phyloP scores from a whole-genome alignment of 345 rosid species.

The Eucalyptus polyanthemos region DNA sequence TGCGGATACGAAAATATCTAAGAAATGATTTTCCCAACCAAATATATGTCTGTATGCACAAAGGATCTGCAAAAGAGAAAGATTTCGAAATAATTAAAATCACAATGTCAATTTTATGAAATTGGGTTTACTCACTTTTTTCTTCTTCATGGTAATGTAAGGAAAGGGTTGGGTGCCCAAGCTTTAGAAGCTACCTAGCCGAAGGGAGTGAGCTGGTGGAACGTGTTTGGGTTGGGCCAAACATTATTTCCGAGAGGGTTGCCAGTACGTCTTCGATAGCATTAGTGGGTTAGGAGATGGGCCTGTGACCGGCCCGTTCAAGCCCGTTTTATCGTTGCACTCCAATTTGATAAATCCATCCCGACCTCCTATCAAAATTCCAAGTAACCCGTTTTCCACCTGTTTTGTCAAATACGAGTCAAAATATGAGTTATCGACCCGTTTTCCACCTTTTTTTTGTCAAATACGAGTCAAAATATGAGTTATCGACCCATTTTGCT shows the following conservation, averaged over 20 bases:
- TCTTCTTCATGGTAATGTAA: background rate
- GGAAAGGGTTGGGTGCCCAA: background rate
- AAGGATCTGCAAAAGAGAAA: background rate
- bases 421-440: background rate
- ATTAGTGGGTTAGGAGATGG: too few species aligned
- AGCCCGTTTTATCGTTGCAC: background rate
- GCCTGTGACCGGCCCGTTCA: background rate
- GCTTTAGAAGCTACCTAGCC: background rate
- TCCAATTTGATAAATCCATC: background rate
- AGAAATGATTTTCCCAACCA: background rate
- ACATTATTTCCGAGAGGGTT: background rate
- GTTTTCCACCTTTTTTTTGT: too few species aligned
- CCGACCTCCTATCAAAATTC: too few species aligned
- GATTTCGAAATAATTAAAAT: background rate
- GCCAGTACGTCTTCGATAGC: background rate
- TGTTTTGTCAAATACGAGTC: too few species aligned
- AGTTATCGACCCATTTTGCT: background rate
- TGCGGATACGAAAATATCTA: rapidly evolving
- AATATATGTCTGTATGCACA: background rate
- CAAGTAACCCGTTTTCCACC: background rate
- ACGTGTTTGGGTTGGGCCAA: background rate
- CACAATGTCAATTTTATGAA: background rate
- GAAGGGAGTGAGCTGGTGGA: background rate
- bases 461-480: too few species aligned
- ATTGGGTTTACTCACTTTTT: background rate